These are phyloP conservation scores for Francoa sonchifolia DNA, from an alignment of 441 rosid species.

Conservation along the genomic window DNA sequence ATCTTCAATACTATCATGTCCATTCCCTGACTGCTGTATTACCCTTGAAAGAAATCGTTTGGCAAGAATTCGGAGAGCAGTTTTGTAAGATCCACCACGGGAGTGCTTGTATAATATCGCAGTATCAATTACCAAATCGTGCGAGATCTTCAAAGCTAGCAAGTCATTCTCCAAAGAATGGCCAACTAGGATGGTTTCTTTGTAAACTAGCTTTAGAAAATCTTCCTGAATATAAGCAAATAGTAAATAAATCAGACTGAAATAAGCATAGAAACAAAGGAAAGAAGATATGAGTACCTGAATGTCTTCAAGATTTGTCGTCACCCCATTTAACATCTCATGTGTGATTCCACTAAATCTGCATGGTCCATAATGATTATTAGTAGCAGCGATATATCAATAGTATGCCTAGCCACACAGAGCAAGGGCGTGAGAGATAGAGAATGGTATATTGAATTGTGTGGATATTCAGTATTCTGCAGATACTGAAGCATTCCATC, in stretches of 20 bases:
- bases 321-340: conserved; percentile 66
- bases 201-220: conserved; percentile 63
- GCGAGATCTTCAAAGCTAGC: conserved; percentile 71
- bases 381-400: too few species aligned
- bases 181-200: conserved; percentile 80
- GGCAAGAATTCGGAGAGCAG: conserved; percentile 81
- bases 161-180: conserved; percentile 95
- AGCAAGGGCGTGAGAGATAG: conserved; percentile 2
- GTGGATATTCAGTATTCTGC: too few species aligned
- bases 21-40: conserved; percentile 69
- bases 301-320: conserved; percentile 70
- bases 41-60: conserved; percentile 68
- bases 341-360: conserved; percentile 90
- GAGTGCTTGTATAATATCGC: conserved; percentile 81
- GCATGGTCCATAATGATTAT: conserved; percentile 14
- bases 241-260: conserved; percentile 1
- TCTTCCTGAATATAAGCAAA: conserved; percentile 49
- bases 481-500: too few species aligned
- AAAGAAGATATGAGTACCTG: conserved; percentile 29
- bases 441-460: too few species aligned
- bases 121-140: conserved; percentile 79
- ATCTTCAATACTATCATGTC: conserved; percentile 91
- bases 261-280: background rate
- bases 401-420: too few species aligned
- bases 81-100: conserved; percentile 60